Evolutionary conservation across 345 rosid species (phyloP).

Genomic region (Boechera retrofracta): DNA sequence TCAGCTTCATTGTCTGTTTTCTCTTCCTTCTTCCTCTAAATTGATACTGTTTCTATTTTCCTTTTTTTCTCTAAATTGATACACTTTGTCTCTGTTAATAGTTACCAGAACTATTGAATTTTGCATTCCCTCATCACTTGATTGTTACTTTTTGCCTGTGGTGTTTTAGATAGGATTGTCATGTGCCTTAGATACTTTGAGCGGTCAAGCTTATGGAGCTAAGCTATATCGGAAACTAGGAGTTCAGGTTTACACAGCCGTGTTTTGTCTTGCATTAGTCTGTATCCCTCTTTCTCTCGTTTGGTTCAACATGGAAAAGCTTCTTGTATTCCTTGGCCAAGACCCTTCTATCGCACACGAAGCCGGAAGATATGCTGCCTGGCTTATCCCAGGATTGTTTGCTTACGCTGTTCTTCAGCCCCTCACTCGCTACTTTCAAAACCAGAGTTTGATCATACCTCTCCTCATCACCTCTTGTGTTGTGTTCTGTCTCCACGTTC

Average conservation of each 20-base stretch:
- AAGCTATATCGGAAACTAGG: constrained; percentile 59
- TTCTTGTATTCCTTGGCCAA: constrained; percentile 60
- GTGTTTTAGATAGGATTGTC: constrained; percentile 70
- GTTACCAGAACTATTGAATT: not conserved
- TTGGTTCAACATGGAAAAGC: constrained; percentile 60
- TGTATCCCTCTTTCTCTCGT: constrained; percentile 63
- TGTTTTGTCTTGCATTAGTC: constrained; percentile 56
- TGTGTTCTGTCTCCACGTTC: constrained; percentile 54
- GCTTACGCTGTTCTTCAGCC: constrained; percentile 63
- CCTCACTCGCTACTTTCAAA: constrained; percentile 58
- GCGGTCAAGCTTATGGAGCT: constrained; percentile 90
- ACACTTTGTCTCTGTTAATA: constrained; percentile 44
- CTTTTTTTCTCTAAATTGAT: not conserved
- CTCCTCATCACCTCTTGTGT: constrained; percentile 53
- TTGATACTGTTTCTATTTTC: not conserved
- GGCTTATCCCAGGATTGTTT: constrained; percentile 67
- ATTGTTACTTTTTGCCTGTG: not conserved
- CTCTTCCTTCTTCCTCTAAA: not conserved
- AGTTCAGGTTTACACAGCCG: constrained; percentile 62
- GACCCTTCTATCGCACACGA: constrained; percentile 62
- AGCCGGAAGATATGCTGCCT: constrained; percentile 58
- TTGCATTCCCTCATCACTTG: not conserved
- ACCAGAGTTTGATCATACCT: constrained; percentile 61
- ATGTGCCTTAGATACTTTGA: constrained; percentile 73
- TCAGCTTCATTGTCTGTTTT: constrained; percentile 43